phyloP scores from a whole-genome alignment of 805 yeast genomes.

The Kazachstania martiniae region DNA sequence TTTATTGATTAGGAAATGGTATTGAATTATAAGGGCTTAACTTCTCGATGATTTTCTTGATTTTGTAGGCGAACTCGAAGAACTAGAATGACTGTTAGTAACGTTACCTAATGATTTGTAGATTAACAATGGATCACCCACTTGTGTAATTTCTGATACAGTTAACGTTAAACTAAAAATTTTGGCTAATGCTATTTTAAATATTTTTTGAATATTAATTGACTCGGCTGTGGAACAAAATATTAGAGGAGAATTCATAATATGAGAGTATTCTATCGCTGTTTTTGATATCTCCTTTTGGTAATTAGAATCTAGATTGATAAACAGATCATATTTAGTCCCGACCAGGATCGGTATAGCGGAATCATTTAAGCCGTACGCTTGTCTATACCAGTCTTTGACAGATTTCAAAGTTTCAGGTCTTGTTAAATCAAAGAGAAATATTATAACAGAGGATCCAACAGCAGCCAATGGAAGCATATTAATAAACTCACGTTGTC shows the following conservation, averaged over 20 bases:
- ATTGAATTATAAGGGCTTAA: background rate
- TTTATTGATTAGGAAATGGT: no score
- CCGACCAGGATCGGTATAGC: constrained; percentile 90
- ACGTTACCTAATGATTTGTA: constrained; percentile 34
- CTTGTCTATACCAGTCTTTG: constrained; percentile 89
- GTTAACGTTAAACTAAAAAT: constrained; percentile 78
- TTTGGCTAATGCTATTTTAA: constrained; percentile 79
- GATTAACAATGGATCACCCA: constrained; percentile 84
- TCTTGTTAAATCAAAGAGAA: constrained; percentile 81
- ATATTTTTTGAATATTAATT: constrained; percentile 85
- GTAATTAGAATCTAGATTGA: constrained; percentile 62
- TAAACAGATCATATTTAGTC: constrained; percentile 81
- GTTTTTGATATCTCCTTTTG: constrained; percentile 73
- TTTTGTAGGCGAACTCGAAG: background rate
- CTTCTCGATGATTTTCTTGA: no score
- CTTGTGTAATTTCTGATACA: constrained; percentile 67
- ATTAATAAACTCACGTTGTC: constrained; percentile 85
- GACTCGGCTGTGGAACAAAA: constrained; percentile 89
- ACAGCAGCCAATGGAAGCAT: constrained; percentile 88
- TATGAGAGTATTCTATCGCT: constrained; percentile 72
- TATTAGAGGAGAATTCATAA: constrained; percentile 73
- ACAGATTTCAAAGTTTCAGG: constrained; percentile 72
- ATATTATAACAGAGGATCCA: constrained; percentile 82
- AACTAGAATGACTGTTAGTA: no score
- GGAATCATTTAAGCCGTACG: constrained; percentile 74